Base-by-base conservation (phyloP, 139 green algal genomes). In the Chlamydomonas eustigma region DNA sequence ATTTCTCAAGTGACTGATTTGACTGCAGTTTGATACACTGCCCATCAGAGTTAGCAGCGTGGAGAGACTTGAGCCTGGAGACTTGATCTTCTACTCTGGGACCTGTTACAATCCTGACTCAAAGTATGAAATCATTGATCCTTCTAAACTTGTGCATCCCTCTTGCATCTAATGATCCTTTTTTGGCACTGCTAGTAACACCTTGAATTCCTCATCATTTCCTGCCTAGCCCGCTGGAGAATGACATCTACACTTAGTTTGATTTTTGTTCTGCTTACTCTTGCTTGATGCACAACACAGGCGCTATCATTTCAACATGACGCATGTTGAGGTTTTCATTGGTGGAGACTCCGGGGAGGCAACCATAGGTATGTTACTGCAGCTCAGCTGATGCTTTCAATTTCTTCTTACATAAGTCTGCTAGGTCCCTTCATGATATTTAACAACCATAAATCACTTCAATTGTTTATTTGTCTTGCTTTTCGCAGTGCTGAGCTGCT, bases 281-380 rank as follows among this genome's bases (percentile, higher is more conserved):
- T 64, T 32, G 2, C 32, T 37, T 25, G 37, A 74, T n/a, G 44
- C 79, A 12, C 37, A n/a, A 5, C 37, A 37, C 5, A 65, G 32
- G 66, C 58, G 71, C 3, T 68, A 80, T n/a, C 33, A 51, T 30
- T 80, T 81, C 52, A 73, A 84, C 64, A 83, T 83, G 77, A 80
- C 72, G 0, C 81, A 86, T 50, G 81, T 86, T 24, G 81, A 86
- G 78, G 51, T 86, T 1, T 86, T 86, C 38, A 50, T 83, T 1
- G 81, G 81, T 2, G 81, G 81, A 1, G n/a, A 22, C 50, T 79
- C 68, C 1, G 81, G 81, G 1, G 75, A 86, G 37, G 81, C 70
- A 5, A 81, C 79, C 18, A 81, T 86, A 51, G 81, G 78, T 83
- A 51, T 37, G 58, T 31, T 4, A 50, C 50, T 37, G 71, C n/a